These are phyloP conservation scores for Dendrothele bispora DNA, from an alignment of 768 basidiomycete genomes.

Conservation along the genomic window DNA sequence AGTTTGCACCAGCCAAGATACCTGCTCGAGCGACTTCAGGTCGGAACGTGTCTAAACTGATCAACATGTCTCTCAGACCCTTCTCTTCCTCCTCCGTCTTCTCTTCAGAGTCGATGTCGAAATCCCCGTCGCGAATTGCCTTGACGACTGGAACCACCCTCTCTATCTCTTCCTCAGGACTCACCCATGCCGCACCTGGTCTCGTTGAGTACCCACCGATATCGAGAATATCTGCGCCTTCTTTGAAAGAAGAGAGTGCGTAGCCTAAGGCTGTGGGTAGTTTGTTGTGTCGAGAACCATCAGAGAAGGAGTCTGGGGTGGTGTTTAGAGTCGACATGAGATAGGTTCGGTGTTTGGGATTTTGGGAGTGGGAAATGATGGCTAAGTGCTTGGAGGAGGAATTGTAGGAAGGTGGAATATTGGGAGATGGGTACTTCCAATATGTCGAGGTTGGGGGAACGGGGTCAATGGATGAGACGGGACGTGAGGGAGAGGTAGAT, in stretches of 20 bases:
- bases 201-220: constrained; percentile 94
- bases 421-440: constrained; percentile 44
- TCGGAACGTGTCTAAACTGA: constrained; percentile 92
- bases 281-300: constrained; percentile 64
- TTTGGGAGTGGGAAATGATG: too few species aligned
- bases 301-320: constrained; percentile 97
- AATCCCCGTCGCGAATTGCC: constrained; percentile 45
- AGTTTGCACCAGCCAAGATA: constrained; percentile 80
- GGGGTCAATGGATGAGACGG: constrained; percentile 23
- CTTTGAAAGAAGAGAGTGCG: constrained; percentile 42
- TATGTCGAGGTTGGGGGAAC: constrained; percentile 49
- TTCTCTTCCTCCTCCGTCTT: not conserved
- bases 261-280: constrained; percentile 56
- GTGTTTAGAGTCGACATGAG: constrained; percentile 93
- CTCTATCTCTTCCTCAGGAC: constrained; percentile 63
- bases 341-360: constrained; percentile 44
- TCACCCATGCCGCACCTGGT: constrained; percentile 71
- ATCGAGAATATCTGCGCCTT: constrained; percentile 80
- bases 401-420: too few species aligned
- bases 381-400: constrained; percentile 12
- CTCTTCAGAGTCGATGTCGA: constrained; percentile 2
- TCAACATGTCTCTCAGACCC: constrained; percentile 37
- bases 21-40: constrained; percentile 73
- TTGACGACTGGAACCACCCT: constrained; percentile 74
- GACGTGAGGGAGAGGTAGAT: constrained; percentile 14